A percentile compares a stretch with the other conserved stretches of the same genome.
Evolutionary conservation across 768 basidiomycete genomes (phyloP).

Genomic region (Thelephora aurantiotincta): DNA sequence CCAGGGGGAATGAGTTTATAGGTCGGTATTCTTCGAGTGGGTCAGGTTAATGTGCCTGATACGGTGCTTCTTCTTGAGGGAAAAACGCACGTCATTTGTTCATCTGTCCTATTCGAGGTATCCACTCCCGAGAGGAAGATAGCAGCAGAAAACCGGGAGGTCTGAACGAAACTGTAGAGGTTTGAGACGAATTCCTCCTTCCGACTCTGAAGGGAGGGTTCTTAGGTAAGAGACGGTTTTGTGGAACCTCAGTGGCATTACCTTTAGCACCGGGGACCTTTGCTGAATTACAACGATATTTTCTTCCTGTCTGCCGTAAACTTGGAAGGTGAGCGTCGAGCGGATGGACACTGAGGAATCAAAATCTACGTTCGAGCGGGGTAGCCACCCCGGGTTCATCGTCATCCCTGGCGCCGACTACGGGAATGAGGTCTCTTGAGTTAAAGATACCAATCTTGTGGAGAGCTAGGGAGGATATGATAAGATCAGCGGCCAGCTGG

Average conservation of each 20-base stretch:
- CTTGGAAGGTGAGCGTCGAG: slow-evolving; percentile 21
- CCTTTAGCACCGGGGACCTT: slow-evolving; percentile 68
- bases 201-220: slow-evolving; percentile 26
- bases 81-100: slow-evolving; percentile 55
- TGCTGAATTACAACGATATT: slow-evolving; percentile 61
- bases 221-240: neutral
- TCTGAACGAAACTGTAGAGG: slow-evolving; percentile 41
- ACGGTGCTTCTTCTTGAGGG: neutral
- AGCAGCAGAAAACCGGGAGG: slow-evolving; percentile 32
- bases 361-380: slow-evolving; percentile 55
- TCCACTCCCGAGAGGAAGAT: slow-evolving; percentile 70
- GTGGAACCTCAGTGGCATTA: slow-evolving; percentile 14
- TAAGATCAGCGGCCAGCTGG: slow-evolving; percentile 65
- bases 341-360: neutral
- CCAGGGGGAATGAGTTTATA: slow-evolving; percentile 36
- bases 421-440: slow-evolving; percentile 46
- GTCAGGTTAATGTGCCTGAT: neutral
- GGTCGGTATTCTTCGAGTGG: slow-evolving; percentile 40
- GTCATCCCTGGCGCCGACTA: slow-evolving; percentile 60
- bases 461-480: slow-evolving; percentile 54
- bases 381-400: slow-evolving; percentile 48
- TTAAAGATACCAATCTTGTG: slow-evolving; percentile 50
- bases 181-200: slow-evolving; percentile 54
- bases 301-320: slow-evolving; percentile 41
- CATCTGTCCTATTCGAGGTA: slow-evolving; percentile 55